These are phyloP conservation scores for Aeschynomene evenia DNA, from an alignment of 306 rosid genomes.

Conservation along the genomic window DNA sequence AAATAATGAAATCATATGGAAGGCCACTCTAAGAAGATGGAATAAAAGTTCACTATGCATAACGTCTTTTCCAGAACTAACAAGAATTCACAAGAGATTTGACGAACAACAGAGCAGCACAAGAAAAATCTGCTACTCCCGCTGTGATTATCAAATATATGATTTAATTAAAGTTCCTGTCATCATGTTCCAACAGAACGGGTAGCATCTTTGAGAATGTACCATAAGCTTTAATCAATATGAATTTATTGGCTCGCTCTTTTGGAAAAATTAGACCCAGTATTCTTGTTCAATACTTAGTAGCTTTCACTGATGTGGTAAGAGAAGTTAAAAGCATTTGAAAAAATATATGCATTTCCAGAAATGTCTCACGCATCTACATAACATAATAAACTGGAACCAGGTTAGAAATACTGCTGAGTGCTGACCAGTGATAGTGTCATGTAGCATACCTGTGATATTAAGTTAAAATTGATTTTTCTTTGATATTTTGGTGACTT, in stretches of 20 bases:
- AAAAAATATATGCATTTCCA: background rate
- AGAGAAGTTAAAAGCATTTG: background rate
- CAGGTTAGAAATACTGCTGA: background rate
- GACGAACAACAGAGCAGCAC: conserved; percentile 12
- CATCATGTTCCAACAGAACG: conserved; percentile 12
- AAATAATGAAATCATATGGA: conserved; percentile 11
- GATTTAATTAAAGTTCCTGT: background rate
- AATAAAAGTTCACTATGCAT: background rate
- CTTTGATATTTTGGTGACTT: too few relatives aligned
- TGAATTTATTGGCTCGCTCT: background rate
- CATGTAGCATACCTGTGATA: background rate
- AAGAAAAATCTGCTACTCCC: conserved; percentile 4
- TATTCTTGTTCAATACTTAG: background rate
- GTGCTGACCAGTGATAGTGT: too few relatives aligned
- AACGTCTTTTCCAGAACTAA: background rate
- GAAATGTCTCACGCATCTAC: background rate
- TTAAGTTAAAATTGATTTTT: background rate
- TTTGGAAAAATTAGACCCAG: background rate
- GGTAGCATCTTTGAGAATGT: conserved; percentile 4
- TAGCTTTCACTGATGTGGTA: background rate
- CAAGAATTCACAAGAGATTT: conserved; percentile 7
- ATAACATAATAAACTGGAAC: background rate
- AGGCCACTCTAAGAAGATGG: background rate
- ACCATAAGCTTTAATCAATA: background rate
- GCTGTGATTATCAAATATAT: background rate